Evolutionary conservation across 495 filamentous ascomycete species (phyloP).

Genomic region (Neurospora sp.): DNA sequence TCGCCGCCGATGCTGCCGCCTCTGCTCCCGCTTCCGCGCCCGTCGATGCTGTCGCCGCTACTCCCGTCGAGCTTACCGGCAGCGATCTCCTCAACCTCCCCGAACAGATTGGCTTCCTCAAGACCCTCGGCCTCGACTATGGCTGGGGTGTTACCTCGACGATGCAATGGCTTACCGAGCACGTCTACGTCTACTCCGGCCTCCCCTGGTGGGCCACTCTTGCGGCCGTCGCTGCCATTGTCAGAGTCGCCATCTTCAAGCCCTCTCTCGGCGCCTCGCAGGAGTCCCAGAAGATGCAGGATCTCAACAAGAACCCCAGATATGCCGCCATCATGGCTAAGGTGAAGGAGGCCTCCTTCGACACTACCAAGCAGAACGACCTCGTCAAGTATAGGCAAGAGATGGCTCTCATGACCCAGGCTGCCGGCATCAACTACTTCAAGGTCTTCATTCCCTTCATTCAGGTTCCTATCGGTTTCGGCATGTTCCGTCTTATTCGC

Average conservation of each 20-base stretch:
- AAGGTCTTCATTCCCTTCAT: slow-evolving; percentile 48
- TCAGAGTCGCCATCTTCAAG: slow-evolving; percentile 57
- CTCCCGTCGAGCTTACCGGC: slow-evolving; percentile 26
- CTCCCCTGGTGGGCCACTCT: slow-evolving; percentile 79
- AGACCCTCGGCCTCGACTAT: slow-evolving; percentile 73
- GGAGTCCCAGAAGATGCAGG: slow-evolving; percentile 44
- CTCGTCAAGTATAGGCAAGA: slow-evolving; percentile 34
- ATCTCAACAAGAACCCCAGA: slow-evolving; percentile 37
- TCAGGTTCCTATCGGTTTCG: slow-evolving; percentile 64
- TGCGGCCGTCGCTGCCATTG: slow-evolving; percentile 46
- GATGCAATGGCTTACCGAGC: slow-evolving; percentile 68
- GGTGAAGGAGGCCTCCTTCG: slow-evolving; percentile 34
- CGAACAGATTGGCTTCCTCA: slow-evolving; percentile 73
- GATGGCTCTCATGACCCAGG: slow-evolving; percentile 37
- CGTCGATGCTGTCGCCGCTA: slow-evolving; percentile 8
- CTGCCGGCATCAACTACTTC: slow-evolving; percentile 42
- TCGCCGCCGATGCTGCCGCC: not conserved
- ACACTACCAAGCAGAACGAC: slow-evolving; percentile 29
- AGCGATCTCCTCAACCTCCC: slow-evolving; percentile 43
- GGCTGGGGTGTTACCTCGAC: slow-evolving; percentile 64
- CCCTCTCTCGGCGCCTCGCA: slow-evolving; percentile 51
- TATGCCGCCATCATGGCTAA: slow-evolving; percentile 38
- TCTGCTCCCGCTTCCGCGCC: slow-evolving; percentile 1
- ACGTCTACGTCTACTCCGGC: slow-evolving; percentile 62
- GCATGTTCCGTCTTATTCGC: slow-evolving; percentile 66